Evolutionary conservation across 768 basidiomycete genomes (phyloP).

Genomic region (Pulveroboletus sp.): DNA sequence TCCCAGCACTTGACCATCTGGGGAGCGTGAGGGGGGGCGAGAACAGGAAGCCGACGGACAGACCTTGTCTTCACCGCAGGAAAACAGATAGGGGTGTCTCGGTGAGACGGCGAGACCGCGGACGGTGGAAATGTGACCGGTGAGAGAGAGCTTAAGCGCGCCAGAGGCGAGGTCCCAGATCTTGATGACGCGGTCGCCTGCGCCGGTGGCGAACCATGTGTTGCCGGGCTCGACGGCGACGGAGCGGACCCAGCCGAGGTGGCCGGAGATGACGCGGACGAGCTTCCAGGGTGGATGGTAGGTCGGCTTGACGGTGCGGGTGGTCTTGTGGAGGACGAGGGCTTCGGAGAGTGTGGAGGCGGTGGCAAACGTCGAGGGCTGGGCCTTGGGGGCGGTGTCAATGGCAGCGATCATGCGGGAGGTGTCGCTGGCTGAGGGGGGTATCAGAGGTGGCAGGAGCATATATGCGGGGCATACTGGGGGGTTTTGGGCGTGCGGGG

Average conservation of each 20-base stretch:
- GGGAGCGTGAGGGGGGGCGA: background rate
- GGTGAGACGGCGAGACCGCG: constrained; percentile 89
- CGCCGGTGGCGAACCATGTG: constrained; percentile 97
- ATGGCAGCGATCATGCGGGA: constrained; percentile 69
- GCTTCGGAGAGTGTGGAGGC: constrained; percentile 76
- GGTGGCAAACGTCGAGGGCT: constrained; percentile 68
- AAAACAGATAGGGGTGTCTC: constrained; percentile 95
- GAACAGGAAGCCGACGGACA: constrained; percentile 9
- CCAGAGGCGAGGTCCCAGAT: constrained; percentile 98
- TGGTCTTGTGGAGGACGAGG: constrained; percentile 88
- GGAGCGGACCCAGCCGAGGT: constrained; percentile 96
- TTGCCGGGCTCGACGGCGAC: constrained; percentile 98
- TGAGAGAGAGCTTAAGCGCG: constrained; percentile 94
- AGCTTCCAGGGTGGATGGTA: constrained; percentile 98
- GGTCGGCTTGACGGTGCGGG: constrained; percentile 88
- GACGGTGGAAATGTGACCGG: constrained; percentile 97
- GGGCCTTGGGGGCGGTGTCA: constrained; percentile 64
- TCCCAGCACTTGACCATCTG: constrained; percentile 99
- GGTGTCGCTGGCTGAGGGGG: constrained; percentile 40
- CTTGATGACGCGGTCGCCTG: constrained; percentile 97
- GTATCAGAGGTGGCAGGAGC: too few species aligned
- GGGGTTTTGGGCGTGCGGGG: constrained; percentile 61
- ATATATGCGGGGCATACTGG: constrained; percentile 38
- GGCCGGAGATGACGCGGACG: constrained; percentile 92
- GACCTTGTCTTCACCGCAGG: constrained; percentile 97